Percentiles rank a stretch among this genome's conserved stretches.
These are phyloP conservation scores for Candida pseudoviswanathii DNA, from an alignment of 1,139 yeast species.

Conservation along the genomic window DNA sequence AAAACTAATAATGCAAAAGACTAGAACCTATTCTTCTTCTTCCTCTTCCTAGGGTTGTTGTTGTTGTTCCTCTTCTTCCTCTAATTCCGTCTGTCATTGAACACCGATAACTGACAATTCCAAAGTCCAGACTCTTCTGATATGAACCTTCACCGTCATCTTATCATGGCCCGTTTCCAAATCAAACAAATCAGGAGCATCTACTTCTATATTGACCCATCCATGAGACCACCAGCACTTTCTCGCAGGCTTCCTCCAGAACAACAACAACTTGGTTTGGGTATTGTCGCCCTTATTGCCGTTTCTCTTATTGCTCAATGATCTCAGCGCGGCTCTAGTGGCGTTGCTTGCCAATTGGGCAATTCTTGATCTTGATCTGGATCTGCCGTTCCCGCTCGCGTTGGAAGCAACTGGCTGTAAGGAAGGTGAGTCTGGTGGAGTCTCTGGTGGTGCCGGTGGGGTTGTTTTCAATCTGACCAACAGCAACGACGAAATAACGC, in stretches of 20 bases:
- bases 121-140: constrained; percentile 83
- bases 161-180: constrained; percentile 23
- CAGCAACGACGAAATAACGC: constrained; percentile 83
- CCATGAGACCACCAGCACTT: constrained; percentile 98
- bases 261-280: constrained; percentile 76
- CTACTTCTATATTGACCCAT: constrained; percentile 53
- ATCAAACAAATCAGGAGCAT: constrained; percentile 20
- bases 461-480: constrained; percentile 62
- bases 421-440: constrained; percentile 52
- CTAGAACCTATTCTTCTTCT: no score
- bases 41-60: no score
- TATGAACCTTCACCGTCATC: constrained; percentile 56
- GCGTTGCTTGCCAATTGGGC: constrained; percentile 47
- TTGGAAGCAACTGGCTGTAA: constrained; percentile 50
- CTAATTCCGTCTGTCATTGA: constrained; percentile 29
- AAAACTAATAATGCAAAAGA: background rate
- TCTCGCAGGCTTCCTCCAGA: constrained; percentile 98
- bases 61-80: background rate
- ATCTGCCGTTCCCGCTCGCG: constrained; percentile 36
- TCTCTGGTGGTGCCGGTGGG: constrained; percentile 21
- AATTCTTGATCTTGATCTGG: constrained; percentile 49
- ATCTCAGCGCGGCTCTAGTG: constrained; percentile 54
- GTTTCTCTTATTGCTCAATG: constrained; percentile 47
- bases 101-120: constrained; percentile 68
- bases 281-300: constrained; percentile 30